Base-by-base conservation (phyloP, 768 basidiomycete species). In the Tremella fuciformis region DNA sequence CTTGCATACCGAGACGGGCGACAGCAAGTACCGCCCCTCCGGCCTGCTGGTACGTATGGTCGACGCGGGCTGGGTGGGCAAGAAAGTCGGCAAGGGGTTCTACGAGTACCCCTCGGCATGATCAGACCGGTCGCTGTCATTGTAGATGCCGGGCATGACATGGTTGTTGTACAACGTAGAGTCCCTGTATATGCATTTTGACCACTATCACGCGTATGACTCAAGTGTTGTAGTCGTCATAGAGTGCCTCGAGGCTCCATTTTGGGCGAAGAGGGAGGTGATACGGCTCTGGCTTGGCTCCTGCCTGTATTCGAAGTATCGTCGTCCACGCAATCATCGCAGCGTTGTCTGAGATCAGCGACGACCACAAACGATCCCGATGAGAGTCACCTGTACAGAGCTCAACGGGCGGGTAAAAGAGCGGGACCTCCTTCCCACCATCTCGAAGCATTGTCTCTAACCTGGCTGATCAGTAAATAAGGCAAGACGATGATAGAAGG, bases 301-400 rank as follows among this genome's bases (percentile, higher is more conserved):
- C 84, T 2, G 79, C 79, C 22, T 87, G 80, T 61, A 96, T 88
- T 13, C 91, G 84, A 66, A 86, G 79, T 82, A 93, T 87, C 0
- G 89, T 86, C 2, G 92, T 88, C 88, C 88, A 94, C 1, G 84
- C 94, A 64, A 97, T 89, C 94, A 98, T 98, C 8, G 84, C 93
- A 0, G 94, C 94, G 74, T 97, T 98, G 69, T 97, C 94, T 93
- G 63, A 0, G 7, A 40, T 48, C 42, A 46, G 22, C n/a, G n/a
- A 46, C 42, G 16, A 15, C 8, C 6, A 6, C n/a, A 46, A 59
- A 26, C 2, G 15, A 19, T 50, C 29, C 50, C 29, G 16, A 16
- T 19, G 15, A 39, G 21, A 62, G 80, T 54, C 57, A 88, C 90
- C 90, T 70, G 91, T 94, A 71, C 92, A 97, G 1, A 93, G 79